Percentiles rank a stretch among this genome's conserved stretches.
These are phyloP conservation scores for Penicillium sp. DNA, from an alignment of 2,329 filamentous ascomycete species.

Conservation along the genomic window DNA sequence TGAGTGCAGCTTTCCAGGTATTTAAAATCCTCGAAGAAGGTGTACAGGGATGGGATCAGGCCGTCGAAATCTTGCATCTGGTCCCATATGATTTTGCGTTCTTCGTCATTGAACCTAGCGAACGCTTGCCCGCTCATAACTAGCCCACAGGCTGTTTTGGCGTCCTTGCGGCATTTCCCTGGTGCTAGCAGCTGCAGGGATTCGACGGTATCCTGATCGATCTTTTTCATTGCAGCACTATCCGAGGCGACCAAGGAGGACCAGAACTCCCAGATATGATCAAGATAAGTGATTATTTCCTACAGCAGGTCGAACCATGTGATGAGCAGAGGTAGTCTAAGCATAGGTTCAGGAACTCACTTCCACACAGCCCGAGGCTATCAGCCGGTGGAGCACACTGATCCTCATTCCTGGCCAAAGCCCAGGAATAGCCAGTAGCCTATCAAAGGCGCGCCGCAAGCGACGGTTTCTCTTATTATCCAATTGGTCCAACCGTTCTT, in stretches of 20 bases:
- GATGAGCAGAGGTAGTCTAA: background rate
- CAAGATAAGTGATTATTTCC: slow-evolving; percentile 22
- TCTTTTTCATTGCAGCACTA: slow-evolving; percentile 14
- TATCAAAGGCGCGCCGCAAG: slow-evolving; percentile 33
- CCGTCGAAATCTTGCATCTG: slow-evolving; percentile 9
- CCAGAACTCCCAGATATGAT: slow-evolving; percentile 20
- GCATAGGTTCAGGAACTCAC: background rate
- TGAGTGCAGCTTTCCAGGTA: slow-evolving; percentile 15
- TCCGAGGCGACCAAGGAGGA: slow-evolving; percentile 17
- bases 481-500: slow-evolving; percentile 15
- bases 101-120: slow-evolving; percentile 15
- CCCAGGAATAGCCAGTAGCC: slow-evolving; percentile 30
- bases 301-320: slow-evolving; percentile 1
- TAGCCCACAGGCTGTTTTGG: slow-evolving; percentile 10
- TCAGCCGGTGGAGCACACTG: background rate
- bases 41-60: slow-evolving; percentile 21
- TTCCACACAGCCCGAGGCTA: background rate
- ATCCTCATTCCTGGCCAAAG: slow-evolving; percentile 30
- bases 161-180: slow-evolving; percentile 8
- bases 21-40: slow-evolving; percentile 23
- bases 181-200: slow-evolving; percentile 19
- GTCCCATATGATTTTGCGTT: slow-evolving; percentile 12
- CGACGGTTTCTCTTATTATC: slow-evolving; percentile 7
- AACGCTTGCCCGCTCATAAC: slow-evolving; percentile 31
- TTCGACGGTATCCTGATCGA: slow-evolving; percentile 20